Conservation (phyloP, 768 basidiomycete species). For the Panus rudis region DNA sequence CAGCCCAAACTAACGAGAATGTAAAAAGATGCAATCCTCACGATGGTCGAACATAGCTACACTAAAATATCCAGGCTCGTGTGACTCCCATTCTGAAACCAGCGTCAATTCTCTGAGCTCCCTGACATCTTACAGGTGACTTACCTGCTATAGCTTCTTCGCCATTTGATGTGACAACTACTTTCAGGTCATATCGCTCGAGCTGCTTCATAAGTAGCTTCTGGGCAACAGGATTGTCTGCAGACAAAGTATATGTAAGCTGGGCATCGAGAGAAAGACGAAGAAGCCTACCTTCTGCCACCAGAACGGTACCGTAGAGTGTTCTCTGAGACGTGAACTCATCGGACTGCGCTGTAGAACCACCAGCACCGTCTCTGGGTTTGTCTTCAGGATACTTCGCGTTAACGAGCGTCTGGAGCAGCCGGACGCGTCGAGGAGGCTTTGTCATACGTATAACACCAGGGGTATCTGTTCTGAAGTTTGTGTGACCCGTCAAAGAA, state of each 20-base stretch:
- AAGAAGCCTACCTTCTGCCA: slow-evolving; percentile 54
- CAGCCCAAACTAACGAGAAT: background rate
- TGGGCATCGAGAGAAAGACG: background rate
- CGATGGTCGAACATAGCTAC: slow-evolving; percentile 73
- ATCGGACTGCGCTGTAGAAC: slow-evolving; percentile 32
- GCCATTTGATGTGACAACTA: slow-evolving; percentile 58
- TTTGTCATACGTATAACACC: slow-evolving; percentile 66
- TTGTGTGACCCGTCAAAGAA: slow-evolving; percentile 38
- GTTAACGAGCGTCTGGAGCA: slow-evolving; percentile 55
- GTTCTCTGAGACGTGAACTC: slow-evolving; percentile 46
- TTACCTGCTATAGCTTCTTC: slow-evolving; percentile 57
- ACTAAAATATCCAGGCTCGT: slow-evolving; percentile 61
- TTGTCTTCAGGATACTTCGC: slow-evolving; percentile 38
- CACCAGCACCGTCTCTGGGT: slow-evolving; percentile 30
- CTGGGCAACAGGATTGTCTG: slow-evolving; percentile 69
- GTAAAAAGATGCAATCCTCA: slow-evolving; percentile 25
- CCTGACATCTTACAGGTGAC: slow-evolving; percentile 2
- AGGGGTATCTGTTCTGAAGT: slow-evolving; percentile 43
- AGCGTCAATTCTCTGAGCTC: background rate
- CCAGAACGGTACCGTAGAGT: slow-evolving; percentile 58
- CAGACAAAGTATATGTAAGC: background rate
- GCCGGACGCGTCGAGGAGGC: slow-evolving; percentile 53
- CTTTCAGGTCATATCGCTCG: slow-evolving; percentile 51
- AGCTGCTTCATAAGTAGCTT: slow-evolving; percentile 62
- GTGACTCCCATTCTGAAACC: slow-evolving; percentile 56